Conservation (phyloP, 2,329 filamentous ascomycete species). For the Zarea fungicola region DNA sequence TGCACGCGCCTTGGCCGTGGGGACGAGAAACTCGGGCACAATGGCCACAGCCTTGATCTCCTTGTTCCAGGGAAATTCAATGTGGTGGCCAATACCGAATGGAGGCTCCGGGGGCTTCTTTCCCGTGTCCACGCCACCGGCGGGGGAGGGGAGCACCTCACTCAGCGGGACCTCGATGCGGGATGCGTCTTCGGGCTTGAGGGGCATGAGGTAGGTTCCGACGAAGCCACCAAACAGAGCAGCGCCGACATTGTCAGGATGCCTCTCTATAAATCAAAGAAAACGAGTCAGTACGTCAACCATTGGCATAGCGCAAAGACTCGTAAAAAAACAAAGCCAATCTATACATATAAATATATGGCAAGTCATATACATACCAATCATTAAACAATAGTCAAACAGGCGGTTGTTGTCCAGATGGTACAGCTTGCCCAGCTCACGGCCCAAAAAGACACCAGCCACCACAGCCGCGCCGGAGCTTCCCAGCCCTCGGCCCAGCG, state of each 20-base stretch:
- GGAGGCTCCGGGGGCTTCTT: conserved; percentile 84
- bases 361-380: conserved; percentile 55
- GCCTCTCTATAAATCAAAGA: conserved; percentile 53
- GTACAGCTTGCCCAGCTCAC: conserved; percentile 76
- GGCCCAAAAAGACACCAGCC: conserved; percentile 87
- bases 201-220: conserved; percentile 90
- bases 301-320: too few relatives aligned
- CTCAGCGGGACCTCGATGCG: conserved; percentile 90
- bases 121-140: conserved; percentile 87
- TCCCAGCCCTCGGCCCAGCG: conserved; percentile 85
- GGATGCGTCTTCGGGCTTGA: conserved; percentile 82
- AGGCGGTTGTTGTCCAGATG: conserved; percentile 72
- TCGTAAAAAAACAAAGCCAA: background rate
- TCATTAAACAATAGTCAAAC: conserved; percentile 97
- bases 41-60: conserved; percentile 97
- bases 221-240: conserved; percentile 95
- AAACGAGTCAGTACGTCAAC: background rate
- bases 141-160: conserved; percentile 85
- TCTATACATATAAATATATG: too few relatives aligned
- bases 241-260: conserved; percentile 92
- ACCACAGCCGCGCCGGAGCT: conserved; percentile 94
- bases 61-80: conserved; percentile 88
- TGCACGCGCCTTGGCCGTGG: conserved; percentile 84
- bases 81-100: conserved; percentile 87
- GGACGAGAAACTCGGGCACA: conserved; percentile 91